Conservation (phyloP, 2,329 filamentous ascomycete genomes). For the Paecilomyces dactylethromorphus region DNA sequence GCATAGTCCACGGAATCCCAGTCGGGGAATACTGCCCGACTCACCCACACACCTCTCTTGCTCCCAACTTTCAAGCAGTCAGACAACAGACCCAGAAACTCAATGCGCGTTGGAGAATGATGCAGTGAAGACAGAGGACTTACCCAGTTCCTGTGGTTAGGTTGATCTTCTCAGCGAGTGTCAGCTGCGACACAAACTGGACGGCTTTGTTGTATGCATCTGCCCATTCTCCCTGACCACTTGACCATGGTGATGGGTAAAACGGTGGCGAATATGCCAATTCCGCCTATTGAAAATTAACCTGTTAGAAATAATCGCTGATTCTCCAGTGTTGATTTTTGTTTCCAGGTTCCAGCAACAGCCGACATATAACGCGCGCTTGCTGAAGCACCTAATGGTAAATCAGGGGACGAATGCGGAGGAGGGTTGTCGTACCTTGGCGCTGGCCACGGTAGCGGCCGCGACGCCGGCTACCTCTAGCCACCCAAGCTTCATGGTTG, state of each 20-base stretch:
- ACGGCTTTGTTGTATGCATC: conserved; percentile 69
- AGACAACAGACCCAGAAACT: conserved; percentile 6
- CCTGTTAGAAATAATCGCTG: neutral
- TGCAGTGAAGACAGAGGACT: conserved; percentile 22
- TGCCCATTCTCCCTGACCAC: conserved; percentile 66
- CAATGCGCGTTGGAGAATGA: neutral
- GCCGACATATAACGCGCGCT: conserved; percentile 2
- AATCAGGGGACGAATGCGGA: neutral
- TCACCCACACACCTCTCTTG: conserved; percentile 73
- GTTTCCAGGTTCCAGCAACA: neutral
- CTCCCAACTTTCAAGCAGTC: conserved; percentile 48
- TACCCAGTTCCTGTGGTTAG: conserved; percentile 84
- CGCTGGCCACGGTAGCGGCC: conserved; percentile 24
- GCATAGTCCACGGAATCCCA: conserved; percentile 66
- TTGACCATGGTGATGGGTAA: conserved; percentile 85
- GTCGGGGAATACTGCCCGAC: conserved; percentile 40
- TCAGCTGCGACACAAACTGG: conserved; percentile 75
- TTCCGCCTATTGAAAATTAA: conserved; percentile 10
- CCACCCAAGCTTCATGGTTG: conserved; percentile 30
- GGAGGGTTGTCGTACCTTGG: conserved; percentile 19
- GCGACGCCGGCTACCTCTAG: conserved; percentile 24
- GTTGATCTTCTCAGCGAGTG: conserved; percentile 85
- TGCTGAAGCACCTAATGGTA: conserved; percentile 1
- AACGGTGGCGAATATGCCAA: conserved; percentile 52
- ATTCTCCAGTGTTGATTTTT: neutral